Evolutionary conservation across 148 eudicot species (phyloP).

Genomic region (Fagopyrum homotropicum): DNA sequence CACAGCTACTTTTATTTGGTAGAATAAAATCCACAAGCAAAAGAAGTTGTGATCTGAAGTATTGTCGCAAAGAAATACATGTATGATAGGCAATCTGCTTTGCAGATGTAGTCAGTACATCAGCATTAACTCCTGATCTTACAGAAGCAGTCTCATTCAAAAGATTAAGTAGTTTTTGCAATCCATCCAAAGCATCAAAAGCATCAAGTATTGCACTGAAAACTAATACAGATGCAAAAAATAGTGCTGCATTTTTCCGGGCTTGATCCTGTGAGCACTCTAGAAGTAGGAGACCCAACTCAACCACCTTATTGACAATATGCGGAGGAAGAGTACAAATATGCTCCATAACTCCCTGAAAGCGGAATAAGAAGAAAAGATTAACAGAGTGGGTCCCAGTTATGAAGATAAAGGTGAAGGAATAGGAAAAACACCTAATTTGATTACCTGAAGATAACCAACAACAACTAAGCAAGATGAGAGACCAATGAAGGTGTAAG

Average conservation of each 20-base stretch:
- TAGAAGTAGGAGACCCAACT: slow-evolving; percentile 82
- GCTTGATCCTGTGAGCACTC: slow-evolving; percentile 91
- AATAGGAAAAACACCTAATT: background rate
- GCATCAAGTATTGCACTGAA: too few species aligned
- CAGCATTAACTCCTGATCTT: slow-evolving; percentile 63
- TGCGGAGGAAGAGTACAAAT: too few species aligned
- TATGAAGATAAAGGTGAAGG: background rate
- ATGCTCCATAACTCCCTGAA: too few species aligned
- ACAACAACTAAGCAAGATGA: slow-evolving; percentile 81
- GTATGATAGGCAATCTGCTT: slow-evolving; percentile 95
- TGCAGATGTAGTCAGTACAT: slow-evolving; percentile 76
- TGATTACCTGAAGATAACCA: slow-evolving; percentile 82
- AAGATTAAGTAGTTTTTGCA: too few species aligned
- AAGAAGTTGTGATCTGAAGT: slow-evolving; percentile 82
- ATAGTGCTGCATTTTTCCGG: slow-evolving; percentile 85
- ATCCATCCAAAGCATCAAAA: too few species aligned
- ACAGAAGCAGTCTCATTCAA: too few species aligned
- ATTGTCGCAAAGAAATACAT: slow-evolving; percentile 80
- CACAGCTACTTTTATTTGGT: slow-evolving; percentile 62
- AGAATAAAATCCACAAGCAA: slow-evolving; percentile 78
- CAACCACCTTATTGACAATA: slow-evolving; percentile 61
- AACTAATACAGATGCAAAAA: slow-evolving; percentile 10
- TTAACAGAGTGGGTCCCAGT: slow-evolving; percentile 66
- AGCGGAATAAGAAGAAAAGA: too few species aligned
- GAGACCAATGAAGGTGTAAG: slow-evolving; percentile 75